phyloP scores from a whole-genome alignment of 2,329 filamentous ascomycete genomes.

The Macroventuria anomochaeta region DNA sequence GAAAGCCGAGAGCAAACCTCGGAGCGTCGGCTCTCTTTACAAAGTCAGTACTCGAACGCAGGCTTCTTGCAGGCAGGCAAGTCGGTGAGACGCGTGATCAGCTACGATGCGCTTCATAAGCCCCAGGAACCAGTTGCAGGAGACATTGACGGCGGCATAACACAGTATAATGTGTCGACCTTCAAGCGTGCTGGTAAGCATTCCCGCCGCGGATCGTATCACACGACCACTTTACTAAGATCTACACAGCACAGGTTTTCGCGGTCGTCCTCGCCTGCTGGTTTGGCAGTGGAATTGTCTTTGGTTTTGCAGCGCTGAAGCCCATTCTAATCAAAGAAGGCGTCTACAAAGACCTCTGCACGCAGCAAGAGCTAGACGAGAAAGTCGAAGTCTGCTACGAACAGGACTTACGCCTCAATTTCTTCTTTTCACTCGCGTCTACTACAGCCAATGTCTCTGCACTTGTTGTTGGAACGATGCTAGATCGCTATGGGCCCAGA shows the following conservation, averaged over 20 bases:
- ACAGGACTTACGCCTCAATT: conserved; percentile 49
- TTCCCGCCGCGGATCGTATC: not conserved
- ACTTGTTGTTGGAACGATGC: conserved; percentile 45
- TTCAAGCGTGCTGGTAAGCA: conserved; percentile 42
- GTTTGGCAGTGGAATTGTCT: conserved; percentile 51
- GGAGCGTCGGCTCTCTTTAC: conserved; percentile 39
- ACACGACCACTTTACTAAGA: conserved; percentile 14
- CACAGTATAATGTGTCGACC: conserved; percentile 58
- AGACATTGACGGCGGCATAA: conserved; percentile 54
- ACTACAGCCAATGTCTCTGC: conserved; percentile 50
- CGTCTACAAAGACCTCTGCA: conserved; percentile 48
- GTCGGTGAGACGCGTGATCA: conserved; percentile 51
- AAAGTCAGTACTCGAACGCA: conserved; percentile 33
- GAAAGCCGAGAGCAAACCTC: conserved; percentile 36
- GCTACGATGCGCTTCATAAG: conserved; percentile 57
- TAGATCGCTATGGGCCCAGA: conserved; percentile 48
- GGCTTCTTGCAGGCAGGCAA: conserved; percentile 34
- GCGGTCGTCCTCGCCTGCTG: conserved; percentile 47
- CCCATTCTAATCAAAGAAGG: conserved; percentile 49
- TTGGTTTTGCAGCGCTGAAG: conserved; percentile 51
- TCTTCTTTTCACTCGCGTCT: conserved; percentile 48
- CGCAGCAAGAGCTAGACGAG: conserved; percentile 41
- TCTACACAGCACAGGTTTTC: conserved; percentile 42
- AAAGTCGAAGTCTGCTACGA: conserved; percentile 48
- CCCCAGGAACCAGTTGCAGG: conserved; percentile 42